phyloP scores from a whole-genome alignment of 2,329 filamentous ascomycete species.

The Hymenoscyphus infarciens region DNA sequence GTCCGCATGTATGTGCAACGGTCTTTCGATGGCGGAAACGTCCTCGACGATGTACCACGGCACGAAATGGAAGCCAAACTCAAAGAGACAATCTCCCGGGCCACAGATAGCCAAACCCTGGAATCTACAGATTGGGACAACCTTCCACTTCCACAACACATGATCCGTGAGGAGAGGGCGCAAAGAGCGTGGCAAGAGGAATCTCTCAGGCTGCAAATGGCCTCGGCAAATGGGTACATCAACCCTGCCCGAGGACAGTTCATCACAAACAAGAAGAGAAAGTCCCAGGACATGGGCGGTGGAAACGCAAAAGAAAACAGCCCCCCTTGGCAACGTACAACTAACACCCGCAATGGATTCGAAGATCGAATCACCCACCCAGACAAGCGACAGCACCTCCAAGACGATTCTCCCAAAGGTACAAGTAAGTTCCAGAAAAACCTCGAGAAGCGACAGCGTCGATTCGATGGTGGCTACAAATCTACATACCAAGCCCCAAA shows the following conservation, averaged over 20 bases:
- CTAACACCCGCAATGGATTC: constrained; percentile 55
- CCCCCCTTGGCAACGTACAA: constrained; percentile 68
- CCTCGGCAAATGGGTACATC: constrained; percentile 21
- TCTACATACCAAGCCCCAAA: constrained; percentile 47
- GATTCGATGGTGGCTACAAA: constrained; percentile 70
- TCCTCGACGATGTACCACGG: constrained; percentile 57
- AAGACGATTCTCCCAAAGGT: constrained; percentile 46
- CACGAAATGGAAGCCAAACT: constrained; percentile 79
- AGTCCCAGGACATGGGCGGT: constrained; percentile 64
- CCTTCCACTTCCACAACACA: constrained; percentile 78
- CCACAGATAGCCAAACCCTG: constrained; percentile 70
- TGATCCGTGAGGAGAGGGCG: constrained; percentile 68
- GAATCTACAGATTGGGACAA: constrained; percentile 76
- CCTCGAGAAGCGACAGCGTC: constrained; percentile 83
- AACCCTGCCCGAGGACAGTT: constrained; percentile 15
- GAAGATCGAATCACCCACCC: constrained; percentile 67
- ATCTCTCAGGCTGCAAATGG: constrained; percentile 27
- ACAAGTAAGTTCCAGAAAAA: constrained; percentile 87
- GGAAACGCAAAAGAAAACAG: constrained; percentile 48
- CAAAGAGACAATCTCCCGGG: constrained; percentile 78
- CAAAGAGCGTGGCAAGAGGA: constrained; percentile 37
- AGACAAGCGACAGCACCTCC: constrained; percentile 43
- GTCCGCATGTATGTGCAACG: constrained; percentile 86
- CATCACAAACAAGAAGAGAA: constrained; percentile 66
- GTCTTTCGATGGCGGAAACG: constrained; percentile 74